phyloP scores from a whole-genome alignment of 345 rosid genomes.

The Citrus trifoliata region DNA sequence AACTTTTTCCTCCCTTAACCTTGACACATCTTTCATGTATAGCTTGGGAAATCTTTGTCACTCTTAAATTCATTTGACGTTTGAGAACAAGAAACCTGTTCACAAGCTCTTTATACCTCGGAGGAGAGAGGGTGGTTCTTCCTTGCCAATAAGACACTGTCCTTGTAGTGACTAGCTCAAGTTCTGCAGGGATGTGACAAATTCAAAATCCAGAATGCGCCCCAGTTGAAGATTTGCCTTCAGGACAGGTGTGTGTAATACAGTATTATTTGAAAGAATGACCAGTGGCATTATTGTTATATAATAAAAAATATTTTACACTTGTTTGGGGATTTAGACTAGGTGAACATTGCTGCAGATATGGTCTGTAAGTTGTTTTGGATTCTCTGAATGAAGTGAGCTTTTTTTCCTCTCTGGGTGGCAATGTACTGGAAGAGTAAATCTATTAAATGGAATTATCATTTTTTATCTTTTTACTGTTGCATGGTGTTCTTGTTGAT shows the following conservation, averaged over 20 bases:
- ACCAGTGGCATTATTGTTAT: neutral
- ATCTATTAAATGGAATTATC: neutral
- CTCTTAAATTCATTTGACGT: neutral
- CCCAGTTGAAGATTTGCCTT: neutral
- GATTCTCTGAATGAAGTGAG: too few species aligned
- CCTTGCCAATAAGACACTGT: neutral
- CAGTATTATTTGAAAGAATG: neutral
- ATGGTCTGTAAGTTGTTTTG: too few species aligned
- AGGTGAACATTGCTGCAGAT: too few species aligned
- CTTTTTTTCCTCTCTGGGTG: neutral
- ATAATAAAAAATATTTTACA: neutral
- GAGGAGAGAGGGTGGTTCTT: neutral
- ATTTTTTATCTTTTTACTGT: neutral
- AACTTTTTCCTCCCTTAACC: neutral
- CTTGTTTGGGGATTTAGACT: neutral
- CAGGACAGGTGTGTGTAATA: conserved; percentile 3
- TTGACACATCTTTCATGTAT: neutral
- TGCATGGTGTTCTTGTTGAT: neutral
- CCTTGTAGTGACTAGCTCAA: neutral
- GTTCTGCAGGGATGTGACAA: neutral
- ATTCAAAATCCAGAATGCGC: neutral
- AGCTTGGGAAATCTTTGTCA: neutral
- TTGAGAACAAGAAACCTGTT: neutral
- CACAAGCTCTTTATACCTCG: neutral
- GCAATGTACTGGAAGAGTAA: neutral